Evolutionary conservation across 176 grass and related monocot species (phyloP).

Genomic region (Alopecurus myosuroides): DNA sequence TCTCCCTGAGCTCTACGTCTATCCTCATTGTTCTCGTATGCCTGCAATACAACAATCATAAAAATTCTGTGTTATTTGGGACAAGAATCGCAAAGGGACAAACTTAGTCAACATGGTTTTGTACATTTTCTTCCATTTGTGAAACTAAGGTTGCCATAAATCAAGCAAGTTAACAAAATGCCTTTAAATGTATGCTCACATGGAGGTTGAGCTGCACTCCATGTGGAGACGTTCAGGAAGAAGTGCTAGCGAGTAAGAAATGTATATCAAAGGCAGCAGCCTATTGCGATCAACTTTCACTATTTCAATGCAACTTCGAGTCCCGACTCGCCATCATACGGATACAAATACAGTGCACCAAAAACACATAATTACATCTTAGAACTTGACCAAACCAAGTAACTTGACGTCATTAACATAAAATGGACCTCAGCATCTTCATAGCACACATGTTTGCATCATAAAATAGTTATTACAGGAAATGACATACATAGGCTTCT

Average conservation of each 20-base stretch:
- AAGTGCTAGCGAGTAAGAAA: background rate
- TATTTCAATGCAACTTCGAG: background rate
- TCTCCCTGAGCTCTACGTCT: constrained; percentile 58
- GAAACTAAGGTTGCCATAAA: constrained; percentile 9
- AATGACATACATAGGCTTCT: background rate
- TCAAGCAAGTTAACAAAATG: constrained; percentile 6
- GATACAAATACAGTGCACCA: background rate
- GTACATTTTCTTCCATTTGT: background rate
- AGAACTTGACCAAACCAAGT: background rate
- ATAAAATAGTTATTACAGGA: constrained; percentile 13
- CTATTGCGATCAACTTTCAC: constrained; percentile 18
- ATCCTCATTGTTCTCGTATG: constrained; percentile 76
- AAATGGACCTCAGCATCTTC: background rate
- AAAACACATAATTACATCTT: constrained; percentile 2
- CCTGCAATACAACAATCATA: constrained; percentile 46
- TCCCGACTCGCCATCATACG: background rate
- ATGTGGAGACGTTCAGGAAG: background rate
- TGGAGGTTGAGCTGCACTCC: background rate
- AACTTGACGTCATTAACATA: background rate
- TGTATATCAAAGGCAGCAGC: background rate
- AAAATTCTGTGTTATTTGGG: background rate
- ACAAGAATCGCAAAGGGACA: constrained; percentile 10
- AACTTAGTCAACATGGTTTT: background rate
- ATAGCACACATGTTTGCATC: background rate
- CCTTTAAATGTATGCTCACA: background rate